A percentile compares a stretch with the other conserved stretches of the same genome.
Evolutionary conservation across 208 protist genomes (phyloP).

Genomic region (Angomonas deanei): DNA sequence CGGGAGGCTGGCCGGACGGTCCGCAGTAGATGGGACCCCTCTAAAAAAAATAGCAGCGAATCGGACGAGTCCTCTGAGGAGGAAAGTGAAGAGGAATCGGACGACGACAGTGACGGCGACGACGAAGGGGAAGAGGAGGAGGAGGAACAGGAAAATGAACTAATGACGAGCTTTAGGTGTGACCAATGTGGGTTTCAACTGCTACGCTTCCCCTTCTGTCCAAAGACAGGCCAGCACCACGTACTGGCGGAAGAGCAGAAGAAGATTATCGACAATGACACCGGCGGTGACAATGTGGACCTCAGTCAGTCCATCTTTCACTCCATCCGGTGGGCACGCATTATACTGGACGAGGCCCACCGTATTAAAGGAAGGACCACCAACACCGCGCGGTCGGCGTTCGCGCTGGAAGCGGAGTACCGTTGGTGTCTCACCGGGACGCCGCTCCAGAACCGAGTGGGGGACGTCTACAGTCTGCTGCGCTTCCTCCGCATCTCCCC

Average conservation of each 20-base stretch:
- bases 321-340: conserved; percentile 73
- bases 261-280: conserved; percentile 72
- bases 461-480: conserved; percentile 95
- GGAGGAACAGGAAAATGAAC: conserved; percentile 21
- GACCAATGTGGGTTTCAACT: conserved; percentile 67
- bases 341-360: conserved; percentile 93
- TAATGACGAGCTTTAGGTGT: conserved; percentile 47
- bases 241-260: conserved; percentile 51
- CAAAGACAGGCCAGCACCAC: conserved; percentile 83
- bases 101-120: background rate
- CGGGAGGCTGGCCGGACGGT: conserved; percentile 79
- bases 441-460: conserved; percentile 96
- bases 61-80: conserved; percentile 1
- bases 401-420: conserved; percentile 69
- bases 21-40: conserved; percentile 73
- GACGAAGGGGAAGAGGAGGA: conserved; percentile 18
- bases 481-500: conserved; percentile 90
- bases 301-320: conserved; percentile 69
- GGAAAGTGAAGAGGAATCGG: background rate
- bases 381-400: conserved; percentile 78
- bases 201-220: conserved; percentile 80
- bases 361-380: conserved; percentile 88
- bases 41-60: conserved; percentile 11
- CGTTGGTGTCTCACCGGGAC: conserved; percentile 94
- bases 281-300: conserved; percentile 69